phyloP scores from a whole-genome alignment of 768 basidiomycete species.

The Collybiopsis confluens region DNA sequence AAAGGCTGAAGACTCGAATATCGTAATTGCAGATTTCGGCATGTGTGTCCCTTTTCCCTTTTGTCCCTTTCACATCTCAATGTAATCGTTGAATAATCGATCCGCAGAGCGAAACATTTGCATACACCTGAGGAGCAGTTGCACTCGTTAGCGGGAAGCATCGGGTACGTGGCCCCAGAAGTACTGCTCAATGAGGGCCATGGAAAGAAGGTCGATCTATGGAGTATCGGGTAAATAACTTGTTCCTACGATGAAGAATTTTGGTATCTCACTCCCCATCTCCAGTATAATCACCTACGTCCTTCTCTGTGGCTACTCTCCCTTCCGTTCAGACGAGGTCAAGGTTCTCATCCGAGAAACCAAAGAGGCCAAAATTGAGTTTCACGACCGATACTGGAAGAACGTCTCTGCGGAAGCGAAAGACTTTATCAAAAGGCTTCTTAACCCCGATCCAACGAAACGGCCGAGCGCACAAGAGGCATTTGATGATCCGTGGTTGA shows the following conservation, averaged over 20 bases:
- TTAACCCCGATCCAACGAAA: constrained; percentile 65
- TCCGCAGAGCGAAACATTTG: constrained; percentile 73
- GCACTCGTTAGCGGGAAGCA: constrained; percentile 69
- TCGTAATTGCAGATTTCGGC: constrained; percentile 97
- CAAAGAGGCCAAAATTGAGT: constrained; percentile 78
- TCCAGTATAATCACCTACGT: constrained; percentile 90
- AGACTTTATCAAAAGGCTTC: constrained; percentile 67
- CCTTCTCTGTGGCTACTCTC: constrained; percentile 90
- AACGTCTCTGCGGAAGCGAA: constrained; percentile 85
- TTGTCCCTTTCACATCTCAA: not conserved
- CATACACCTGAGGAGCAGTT: constrained; percentile 69
- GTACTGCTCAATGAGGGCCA: constrained; percentile 80
- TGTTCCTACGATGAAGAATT: not conserved
- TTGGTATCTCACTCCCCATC: not conserved
- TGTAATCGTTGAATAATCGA: not conserved
- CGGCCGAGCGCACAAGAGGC: constrained; percentile 77
- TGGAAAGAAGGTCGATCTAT: constrained; percentile 89
- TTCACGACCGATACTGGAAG: constrained; percentile 93
- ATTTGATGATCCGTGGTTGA: constrained; percentile 73
- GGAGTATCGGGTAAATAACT: constrained; percentile 80
- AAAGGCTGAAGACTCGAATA: constrained; percentile 66
- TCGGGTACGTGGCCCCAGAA: constrained; percentile 92
- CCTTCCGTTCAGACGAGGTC: constrained; percentile 83
- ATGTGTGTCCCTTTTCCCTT: constrained; percentile 53
- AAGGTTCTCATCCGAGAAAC: constrained; percentile 78